Conservation (phyloP, 2,329 filamentous ascomycete genomes). For the Microcyclosporella mali region DNA sequence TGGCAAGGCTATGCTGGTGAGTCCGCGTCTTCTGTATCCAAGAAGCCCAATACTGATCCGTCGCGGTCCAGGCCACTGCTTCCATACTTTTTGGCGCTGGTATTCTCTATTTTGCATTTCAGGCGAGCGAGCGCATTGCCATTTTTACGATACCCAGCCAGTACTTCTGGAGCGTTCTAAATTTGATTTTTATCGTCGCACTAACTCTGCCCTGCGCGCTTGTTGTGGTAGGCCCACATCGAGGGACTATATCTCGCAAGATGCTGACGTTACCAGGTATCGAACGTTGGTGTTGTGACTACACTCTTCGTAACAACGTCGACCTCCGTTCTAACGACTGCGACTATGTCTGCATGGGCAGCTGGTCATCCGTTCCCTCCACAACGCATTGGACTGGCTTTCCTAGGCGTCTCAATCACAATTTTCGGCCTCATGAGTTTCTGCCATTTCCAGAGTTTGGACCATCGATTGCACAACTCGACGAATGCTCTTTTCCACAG, state of each 20-base stretch:
- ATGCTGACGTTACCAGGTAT: conserved; percentile 31
- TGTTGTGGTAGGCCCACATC: conserved; percentile 22
- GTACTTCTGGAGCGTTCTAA: conserved; percentile 34
- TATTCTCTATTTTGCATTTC: conserved; percentile 31
- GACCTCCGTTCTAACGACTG: conserved; percentile 31
- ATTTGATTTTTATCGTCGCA: conserved; percentile 23
- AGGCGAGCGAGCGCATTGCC: conserved; percentile 35
- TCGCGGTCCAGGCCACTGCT: conserved; percentile 26
- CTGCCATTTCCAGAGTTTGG: conserved; percentile 19
- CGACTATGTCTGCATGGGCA: conserved; percentile 30
- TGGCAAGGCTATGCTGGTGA: conserved; percentile 26
- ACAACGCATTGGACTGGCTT: conserved; percentile 16
- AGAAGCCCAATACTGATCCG: neutral
- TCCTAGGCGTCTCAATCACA: conserved; percentile 18
- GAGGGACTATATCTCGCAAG: neutral
- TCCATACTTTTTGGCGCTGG: conserved; percentile 33
- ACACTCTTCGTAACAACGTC: conserved; percentile 36
- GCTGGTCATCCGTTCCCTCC: conserved; percentile 29
- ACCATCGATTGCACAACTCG: conserved; percentile 1
- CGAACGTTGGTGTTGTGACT: conserved; percentile 35
- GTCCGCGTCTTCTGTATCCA: neutral
- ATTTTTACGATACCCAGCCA: conserved; percentile 32
- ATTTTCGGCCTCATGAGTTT: conserved; percentile 30
- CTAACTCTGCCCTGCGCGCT: conserved; percentile 25
- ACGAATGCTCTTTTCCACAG: conserved; percentile 9